Conservation (phyloP, 2,329 filamentous ascomycete species). For the Fusarium nisikadoi region DNA sequence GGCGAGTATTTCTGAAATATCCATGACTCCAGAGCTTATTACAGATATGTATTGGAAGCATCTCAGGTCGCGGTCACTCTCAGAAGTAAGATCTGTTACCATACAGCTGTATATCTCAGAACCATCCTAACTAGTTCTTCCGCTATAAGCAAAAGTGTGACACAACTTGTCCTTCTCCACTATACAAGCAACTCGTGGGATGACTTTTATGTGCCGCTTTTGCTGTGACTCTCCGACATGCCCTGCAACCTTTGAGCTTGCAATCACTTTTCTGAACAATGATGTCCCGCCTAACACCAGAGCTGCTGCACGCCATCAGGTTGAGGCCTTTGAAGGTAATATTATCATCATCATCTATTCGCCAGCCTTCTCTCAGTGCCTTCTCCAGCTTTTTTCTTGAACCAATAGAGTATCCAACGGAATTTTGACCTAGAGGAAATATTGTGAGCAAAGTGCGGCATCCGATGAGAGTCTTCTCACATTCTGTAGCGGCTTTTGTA, state of each 20-base stretch:
- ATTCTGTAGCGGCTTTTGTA: not conserved
- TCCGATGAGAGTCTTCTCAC: not conserved
- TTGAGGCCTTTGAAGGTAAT: not conserved
- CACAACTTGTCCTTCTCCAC: not conserved
- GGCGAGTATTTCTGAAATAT: not conserved
- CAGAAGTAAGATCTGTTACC: not conserved
- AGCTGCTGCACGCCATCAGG: not conserved
- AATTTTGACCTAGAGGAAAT: not conserved
- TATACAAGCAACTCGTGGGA: not conserved
- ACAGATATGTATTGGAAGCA: not conserved
- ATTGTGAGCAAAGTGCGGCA: not conserved
- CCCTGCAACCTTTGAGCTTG: not conserved
- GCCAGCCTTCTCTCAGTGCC: not conserved
- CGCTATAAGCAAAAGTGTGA: not conserved
- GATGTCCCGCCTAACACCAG: not conserved
- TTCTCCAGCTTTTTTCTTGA: too few species aligned
- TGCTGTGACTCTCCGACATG: not conserved
- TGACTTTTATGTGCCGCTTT: not conserved
- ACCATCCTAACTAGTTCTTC: not conserved
- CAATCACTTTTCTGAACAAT: not conserved
- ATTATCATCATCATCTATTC: not conserved
- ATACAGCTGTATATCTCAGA: not conserved
- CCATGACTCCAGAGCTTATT: not conserved
- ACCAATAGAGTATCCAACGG: not conserved
- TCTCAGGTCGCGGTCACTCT: not conserved